A percentile compares a stretch with the other conserved stretches of the same genome.
These are phyloP conservation scores for Chamaenerion angustifolium DNA, from an alignment of 345 rosid species.

Conservation along the genomic window DNA sequence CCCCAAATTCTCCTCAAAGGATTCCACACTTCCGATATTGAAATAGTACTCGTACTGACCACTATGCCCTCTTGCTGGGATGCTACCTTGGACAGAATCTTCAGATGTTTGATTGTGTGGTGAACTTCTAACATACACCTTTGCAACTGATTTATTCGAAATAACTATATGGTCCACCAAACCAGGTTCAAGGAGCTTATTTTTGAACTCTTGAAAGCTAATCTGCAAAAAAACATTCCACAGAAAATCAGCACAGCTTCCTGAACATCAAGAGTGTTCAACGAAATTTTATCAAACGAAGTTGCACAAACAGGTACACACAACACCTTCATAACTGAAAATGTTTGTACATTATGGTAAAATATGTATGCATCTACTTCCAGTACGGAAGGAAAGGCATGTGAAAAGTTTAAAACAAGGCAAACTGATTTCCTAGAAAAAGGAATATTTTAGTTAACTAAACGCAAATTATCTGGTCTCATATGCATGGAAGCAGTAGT, in stretches of 20 bases:
- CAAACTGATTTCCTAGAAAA: no score
- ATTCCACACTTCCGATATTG: constrained; percentile 81
- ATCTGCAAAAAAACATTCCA: constrained; percentile 32
- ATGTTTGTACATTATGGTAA: no score
- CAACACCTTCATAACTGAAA: no score
- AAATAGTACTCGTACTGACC: constrained; percentile 68
- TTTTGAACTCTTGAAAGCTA: constrained; percentile 93
- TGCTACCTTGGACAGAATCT: constrained; percentile 26
- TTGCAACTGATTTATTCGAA: constrained; percentile 80
- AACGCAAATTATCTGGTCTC: no score
- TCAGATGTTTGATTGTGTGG: constrained; percentile 29
- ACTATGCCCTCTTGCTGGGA: constrained; percentile 27
- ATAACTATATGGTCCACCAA: constrained; percentile 85
- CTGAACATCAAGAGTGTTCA: neutral
- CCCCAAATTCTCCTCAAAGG: constrained; percentile 87
- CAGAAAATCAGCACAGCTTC: neutral
- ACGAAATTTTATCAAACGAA: neutral
- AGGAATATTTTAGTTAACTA: no score
- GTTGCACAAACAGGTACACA: no score
- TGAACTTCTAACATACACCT: constrained; percentile 58
- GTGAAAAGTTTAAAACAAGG: no score
- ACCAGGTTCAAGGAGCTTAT: constrained; percentile 91
- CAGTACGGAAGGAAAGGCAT: no score
- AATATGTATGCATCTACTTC: no score
- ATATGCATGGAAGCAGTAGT: no score